A percentile compares a stretch with the other conserved stretches of the same genome.
Evolutionary conservation across 2,329 filamentous ascomycete genomes (phyloP).

Genomic region (Fusarium illudens): DNA sequence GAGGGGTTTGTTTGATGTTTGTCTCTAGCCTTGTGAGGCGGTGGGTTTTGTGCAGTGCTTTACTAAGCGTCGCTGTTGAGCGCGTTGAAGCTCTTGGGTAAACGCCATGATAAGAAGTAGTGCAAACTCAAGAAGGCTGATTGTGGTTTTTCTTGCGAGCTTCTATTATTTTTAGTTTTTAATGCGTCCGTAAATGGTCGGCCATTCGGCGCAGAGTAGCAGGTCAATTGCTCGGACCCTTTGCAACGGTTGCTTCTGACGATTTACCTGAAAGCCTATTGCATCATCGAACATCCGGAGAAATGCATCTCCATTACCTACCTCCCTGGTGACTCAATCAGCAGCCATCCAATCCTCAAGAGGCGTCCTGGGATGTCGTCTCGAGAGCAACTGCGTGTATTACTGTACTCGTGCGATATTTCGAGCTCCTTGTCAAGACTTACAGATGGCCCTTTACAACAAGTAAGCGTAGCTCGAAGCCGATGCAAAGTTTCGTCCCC

Average conservation of each 20-base stretch:
- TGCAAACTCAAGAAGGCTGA: background rate
- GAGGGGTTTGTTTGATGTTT: conserved; percentile 4
- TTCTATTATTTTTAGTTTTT: background rate
- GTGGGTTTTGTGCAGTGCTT: background rate
- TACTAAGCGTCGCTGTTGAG: background rate
- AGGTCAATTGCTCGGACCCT: background rate
- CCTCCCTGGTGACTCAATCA: background rate
- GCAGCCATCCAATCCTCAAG: background rate
- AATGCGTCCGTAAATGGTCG: background rate
- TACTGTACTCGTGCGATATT: background rate
- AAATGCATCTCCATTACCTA: background rate
- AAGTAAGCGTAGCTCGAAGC: background rate
- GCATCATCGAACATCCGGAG: background rate
- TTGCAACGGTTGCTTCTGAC: background rate
- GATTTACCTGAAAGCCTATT: background rate
- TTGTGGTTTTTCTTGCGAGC: conserved; percentile 9
- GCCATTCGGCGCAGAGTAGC: background rate
- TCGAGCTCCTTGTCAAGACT: background rate
- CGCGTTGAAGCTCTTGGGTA: background rate
- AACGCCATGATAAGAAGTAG: background rate
- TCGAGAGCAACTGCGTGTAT: background rate
- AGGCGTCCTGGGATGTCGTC: background rate
- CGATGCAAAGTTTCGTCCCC: background rate
- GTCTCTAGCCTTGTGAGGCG: background rate
- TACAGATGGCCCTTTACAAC: background rate